Percentiles rank a stretch among this genome's conserved stretches.
These are phyloP conservation scores for Fusarium equiseti DNA, from an alignment of 2,329 filamentous ascomycete genomes.

Conservation along the genomic window DNA sequence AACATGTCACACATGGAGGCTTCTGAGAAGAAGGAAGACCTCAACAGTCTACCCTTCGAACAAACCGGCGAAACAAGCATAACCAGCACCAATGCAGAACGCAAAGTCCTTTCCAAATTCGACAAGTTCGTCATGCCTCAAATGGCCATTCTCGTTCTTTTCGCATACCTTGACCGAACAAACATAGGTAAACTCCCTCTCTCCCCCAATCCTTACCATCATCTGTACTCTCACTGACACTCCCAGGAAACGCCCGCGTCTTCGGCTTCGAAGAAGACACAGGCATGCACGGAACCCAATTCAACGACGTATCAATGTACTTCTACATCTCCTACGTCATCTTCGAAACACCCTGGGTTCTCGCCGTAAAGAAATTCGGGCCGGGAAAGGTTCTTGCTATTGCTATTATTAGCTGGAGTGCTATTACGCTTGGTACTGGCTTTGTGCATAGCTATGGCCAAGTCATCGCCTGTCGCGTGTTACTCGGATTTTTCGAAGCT, in stretches of 20 bases:
- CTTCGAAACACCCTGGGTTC: conserved; percentile 50
- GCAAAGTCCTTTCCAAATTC: conserved; percentile 43
- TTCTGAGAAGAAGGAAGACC: conserved; percentile 1
- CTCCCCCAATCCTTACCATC: too few relatives aligned
- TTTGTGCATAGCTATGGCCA: conserved; percentile 48
- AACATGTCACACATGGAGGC: neutral
- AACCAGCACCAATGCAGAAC: neutral
- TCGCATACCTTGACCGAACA: conserved; percentile 47
- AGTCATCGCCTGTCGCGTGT: conserved; percentile 47
- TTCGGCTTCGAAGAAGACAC: conserved; percentile 51
- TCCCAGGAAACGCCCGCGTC: conserved; percentile 52
- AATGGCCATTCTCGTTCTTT: conserved; percentile 42
- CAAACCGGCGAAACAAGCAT: conserved; percentile 4
- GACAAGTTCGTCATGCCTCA: conserved; percentile 48
- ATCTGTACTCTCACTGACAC: accelerated
- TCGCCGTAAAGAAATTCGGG: conserved; percentile 50
- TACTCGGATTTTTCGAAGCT: conserved; percentile 53
- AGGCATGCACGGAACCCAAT: conserved; percentile 48
- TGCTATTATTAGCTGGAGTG: conserved; percentile 52
- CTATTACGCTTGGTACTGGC: conserved; percentile 50
- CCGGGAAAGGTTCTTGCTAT: conserved; percentile 45
- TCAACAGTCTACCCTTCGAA: neutral
- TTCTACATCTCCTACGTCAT: conserved; percentile 52
- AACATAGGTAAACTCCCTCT: conserved; percentile 41
- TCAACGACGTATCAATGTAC: conserved; percentile 49